Evolutionary conservation across 1,284 basidiomycete species (phyloP), one percentile per base, ranked within the genome.

Genomic region (Meripilus lineatus): DNA sequence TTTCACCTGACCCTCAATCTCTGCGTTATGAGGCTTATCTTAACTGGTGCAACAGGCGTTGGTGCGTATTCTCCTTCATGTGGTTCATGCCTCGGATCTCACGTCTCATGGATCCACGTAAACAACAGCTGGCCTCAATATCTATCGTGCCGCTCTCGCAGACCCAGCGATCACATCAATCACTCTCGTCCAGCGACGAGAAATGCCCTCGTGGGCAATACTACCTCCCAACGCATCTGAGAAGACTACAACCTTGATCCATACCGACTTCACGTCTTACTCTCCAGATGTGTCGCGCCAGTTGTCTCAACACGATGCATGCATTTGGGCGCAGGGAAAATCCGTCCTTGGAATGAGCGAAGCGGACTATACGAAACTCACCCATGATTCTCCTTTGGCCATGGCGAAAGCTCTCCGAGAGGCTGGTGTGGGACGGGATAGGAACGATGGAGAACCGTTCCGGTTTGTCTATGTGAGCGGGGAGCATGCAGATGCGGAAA

Each of bases 311-410:
- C 64, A 69, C 44, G 68, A 70, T 41, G 68, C 63, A 5, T 65
- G 64, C 49, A 55, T 71, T 7, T 71, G 69, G 69, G 68, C 68
- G 17, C 55, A 68, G 14, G 69, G 69, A 1, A 58, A 51, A 37
- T 55, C 56, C 21, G 45, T 60, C 1, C 18, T 48, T 1, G 68
- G 68, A 20, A 57, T 67, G 55, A 52, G 47, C 7, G 69, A 70
- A 42, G 53, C 54, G 30, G 63, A 63, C 21, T 71, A 71, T 47
- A 67, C 61, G 3, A 52, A 53, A 38, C 52, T 70, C 40, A 70
- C 67, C 3, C 56, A 65, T 38, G 64, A 64, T 24, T 69, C 62
- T 44, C 54, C 65, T 15, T 50, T 66, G 45, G 50, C 58, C 2
- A 59, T 63, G 20, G 52, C 65, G 11, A 49, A 51, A 10, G 67